Conservation (phyloP, 495 filamentous ascomycete genomes). For the Trichocladium uniseriatum region DNA sequence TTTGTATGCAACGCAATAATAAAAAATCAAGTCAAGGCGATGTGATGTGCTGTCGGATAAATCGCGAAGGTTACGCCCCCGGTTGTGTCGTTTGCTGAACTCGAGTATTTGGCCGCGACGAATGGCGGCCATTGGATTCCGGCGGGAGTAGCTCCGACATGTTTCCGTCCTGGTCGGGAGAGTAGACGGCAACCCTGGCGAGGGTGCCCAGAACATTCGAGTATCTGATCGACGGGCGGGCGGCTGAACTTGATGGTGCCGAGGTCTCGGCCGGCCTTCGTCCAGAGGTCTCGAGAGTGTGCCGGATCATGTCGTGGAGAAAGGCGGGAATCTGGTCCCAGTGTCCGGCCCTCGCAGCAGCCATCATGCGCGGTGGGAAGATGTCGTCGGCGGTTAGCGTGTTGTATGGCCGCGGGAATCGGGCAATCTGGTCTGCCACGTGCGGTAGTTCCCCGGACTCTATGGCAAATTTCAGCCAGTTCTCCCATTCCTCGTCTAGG, state of each 20-base stretch:
- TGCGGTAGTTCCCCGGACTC: constrained; percentile 48
- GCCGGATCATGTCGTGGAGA: constrained; percentile 39
- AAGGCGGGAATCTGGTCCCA: constrained; percentile 45
- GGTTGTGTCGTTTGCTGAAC: background rate
- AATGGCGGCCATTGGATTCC: background rate
- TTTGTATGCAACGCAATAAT: background rate
- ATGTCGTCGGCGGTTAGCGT: constrained; percentile 27
- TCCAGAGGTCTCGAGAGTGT: constrained; percentile 22
- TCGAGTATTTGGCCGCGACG: background rate
- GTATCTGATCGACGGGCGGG: constrained; percentile 7
- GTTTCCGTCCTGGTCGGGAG: constrained; percentile 5
- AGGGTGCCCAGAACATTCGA: constrained; percentile 4
- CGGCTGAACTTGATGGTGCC: background rate
- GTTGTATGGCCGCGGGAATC: constrained; percentile 22
- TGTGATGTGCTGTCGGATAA: background rate
- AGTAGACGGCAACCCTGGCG: constrained; percentile 2
- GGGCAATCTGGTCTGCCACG: constrained; percentile 32
- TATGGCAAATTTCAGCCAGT: constrained; percentile 73
- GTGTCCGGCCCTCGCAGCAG: constrained; percentile 38
- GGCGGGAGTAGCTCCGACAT: background rate
- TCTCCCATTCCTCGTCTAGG: constrained; percentile 74
- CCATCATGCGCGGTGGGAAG: constrained; percentile 35
- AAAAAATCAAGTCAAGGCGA: constrained; percentile 3
- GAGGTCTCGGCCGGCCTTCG: background rate
- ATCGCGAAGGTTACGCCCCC: background rate